phyloP scores from a whole-genome alignment of 139 green algal genomes.

The Pseudopediastrum boryanum region DNA sequence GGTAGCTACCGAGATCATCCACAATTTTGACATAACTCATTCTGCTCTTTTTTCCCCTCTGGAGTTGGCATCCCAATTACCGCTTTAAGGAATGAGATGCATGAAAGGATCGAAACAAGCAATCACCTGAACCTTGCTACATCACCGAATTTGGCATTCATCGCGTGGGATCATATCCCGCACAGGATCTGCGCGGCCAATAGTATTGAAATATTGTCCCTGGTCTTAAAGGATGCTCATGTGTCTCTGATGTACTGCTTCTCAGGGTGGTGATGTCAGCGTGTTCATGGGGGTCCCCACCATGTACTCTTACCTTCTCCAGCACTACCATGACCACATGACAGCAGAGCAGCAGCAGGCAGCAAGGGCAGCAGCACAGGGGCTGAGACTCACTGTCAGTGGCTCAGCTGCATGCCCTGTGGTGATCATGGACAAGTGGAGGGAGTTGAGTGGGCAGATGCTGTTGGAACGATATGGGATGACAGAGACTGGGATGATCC shows the following conservation, averaged over 20 bases:
- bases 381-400: constrained; percentile 81
- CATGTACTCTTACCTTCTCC: constrained; percentile 92
- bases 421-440: constrained; percentile 51
- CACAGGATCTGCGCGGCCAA: too few relatives aligned
- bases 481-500: constrained; percentile 97
- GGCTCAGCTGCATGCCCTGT: constrained; percentile 91
- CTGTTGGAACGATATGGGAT: constrained; percentile 98
- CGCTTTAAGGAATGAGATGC: too few relatives aligned
- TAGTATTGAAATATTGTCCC: too few relatives aligned
- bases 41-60: too few relatives aligned
- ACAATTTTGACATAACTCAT: too few relatives aligned
- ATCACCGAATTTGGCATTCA: too few relatives aligned
- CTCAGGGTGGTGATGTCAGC: constrained; percentile 52
- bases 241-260: neutral
- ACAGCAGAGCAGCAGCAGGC: constrained; percentile 50
- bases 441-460: constrained; percentile 52
- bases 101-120: too few relatives aligned
- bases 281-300: constrained; percentile 98
- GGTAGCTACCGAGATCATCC: too few relatives aligned
- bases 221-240: too few relatives aligned
- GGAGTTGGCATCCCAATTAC: too few relatives aligned
- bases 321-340: constrained; percentile 57
- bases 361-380: constrained; percentile 48
- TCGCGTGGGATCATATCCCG: too few relatives aligned
- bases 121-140: too few relatives aligned